Conservation (phyloP, 2,329 filamentous ascomycete genomes). For the Hypoxylon sp. region DNA sequence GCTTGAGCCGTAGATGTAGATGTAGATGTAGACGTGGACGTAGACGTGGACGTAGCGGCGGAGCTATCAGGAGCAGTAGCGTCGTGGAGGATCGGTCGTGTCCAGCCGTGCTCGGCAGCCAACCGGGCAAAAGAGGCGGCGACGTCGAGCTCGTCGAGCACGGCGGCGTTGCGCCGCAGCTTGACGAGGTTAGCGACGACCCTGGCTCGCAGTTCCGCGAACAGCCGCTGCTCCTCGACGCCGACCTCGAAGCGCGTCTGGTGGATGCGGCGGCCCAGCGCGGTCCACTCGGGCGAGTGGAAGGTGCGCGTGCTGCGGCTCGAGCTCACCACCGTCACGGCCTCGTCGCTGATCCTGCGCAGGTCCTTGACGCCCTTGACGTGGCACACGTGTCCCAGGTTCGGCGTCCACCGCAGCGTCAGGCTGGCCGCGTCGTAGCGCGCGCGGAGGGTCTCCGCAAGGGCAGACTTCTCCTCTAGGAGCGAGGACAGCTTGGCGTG, state of each 20-base stretch:
- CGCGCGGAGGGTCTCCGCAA: slow-evolving; percentile 72
- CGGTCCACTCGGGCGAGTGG: slow-evolving; percentile 85
- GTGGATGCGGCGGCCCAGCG: slow-evolving; percentile 83
- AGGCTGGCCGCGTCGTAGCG: slow-evolving; percentile 74
- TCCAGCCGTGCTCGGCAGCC: slow-evolving; percentile 78
- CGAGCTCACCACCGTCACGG: slow-evolving; percentile 69
- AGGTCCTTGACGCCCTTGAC: slow-evolving; percentile 81
- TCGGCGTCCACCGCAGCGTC: slow-evolving; percentile 86
- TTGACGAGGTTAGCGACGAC: slow-evolving; percentile 87
- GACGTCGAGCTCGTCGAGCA: slow-evolving; percentile 94
- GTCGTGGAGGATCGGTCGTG: slow-evolving; percentile 78
- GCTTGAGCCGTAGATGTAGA: slow-evolving; percentile 56
- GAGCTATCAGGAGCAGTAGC: slow-evolving; percentile 36
- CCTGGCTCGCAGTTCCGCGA: slow-evolving; percentile 77
- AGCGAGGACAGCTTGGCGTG: slow-evolving; percentile 76
- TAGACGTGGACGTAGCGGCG: slow-evolving; percentile 2
- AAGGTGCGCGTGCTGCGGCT: slow-evolving; percentile 89
- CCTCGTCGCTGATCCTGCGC: slow-evolving; percentile 46
- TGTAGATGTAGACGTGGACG: slow-evolving; percentile 51
- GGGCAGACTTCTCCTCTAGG: slow-evolving; percentile 66
- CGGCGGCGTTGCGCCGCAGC: slow-evolving; percentile 87
- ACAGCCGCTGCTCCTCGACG: slow-evolving; percentile 85
- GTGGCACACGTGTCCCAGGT: slow-evolving; percentile 90
- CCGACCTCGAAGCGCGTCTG: slow-evolving; percentile 82
- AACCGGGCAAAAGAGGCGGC: slow-evolving; percentile 86